Percentiles rank a stretch among this genome's conserved stretches.
Evolutionary conservation across 1,284 basidiomycete genomes (phyloP).

Genomic region (Rhodotorula sp.): DNA sequence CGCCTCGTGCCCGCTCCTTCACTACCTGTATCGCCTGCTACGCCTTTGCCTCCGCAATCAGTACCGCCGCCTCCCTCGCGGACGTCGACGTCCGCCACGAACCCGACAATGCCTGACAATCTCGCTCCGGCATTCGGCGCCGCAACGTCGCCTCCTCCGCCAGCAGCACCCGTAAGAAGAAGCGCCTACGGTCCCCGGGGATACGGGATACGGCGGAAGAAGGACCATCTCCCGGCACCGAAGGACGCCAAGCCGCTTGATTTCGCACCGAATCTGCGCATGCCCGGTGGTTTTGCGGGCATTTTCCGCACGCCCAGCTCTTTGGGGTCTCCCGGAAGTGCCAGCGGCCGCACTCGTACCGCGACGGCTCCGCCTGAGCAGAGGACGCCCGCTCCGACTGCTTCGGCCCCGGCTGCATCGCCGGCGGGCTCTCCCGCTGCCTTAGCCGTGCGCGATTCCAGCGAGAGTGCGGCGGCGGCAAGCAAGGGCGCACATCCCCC

Average conservation of each 20-base stretch:
- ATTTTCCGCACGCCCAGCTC: conserved; percentile 4
- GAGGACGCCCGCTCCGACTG: background rate
- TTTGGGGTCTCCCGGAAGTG: background rate
- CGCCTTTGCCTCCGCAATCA: conserved; percentile 18
- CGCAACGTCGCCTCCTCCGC: background rate
- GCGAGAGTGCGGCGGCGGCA: too few species aligned
- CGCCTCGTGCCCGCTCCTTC: conserved; percentile 8
- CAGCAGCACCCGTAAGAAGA: background rate
- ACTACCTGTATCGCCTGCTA: conserved; percentile 23
- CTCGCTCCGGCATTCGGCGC: background rate
- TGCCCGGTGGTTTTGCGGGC: background rate
- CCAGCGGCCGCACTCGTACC: background rate
- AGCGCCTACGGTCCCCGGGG: background rate
- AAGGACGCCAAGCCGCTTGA: background rate
- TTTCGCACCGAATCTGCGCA: background rate
- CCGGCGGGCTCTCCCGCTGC: too few species aligned
- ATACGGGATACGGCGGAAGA: background rate
- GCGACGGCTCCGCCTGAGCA: background rate
- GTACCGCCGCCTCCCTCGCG: background rate
- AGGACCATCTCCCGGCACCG: background rate
- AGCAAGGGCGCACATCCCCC: too few species aligned
- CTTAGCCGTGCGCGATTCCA: too few species aligned
- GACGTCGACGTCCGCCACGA: background rate
- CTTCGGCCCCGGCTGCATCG: background rate
- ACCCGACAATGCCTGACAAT: background rate